Percentiles rank a stretch among this genome's conserved stretches.
phyloP scores from a whole-genome alignment of 805 yeast species.

The Spathaspora girioi region DNA sequence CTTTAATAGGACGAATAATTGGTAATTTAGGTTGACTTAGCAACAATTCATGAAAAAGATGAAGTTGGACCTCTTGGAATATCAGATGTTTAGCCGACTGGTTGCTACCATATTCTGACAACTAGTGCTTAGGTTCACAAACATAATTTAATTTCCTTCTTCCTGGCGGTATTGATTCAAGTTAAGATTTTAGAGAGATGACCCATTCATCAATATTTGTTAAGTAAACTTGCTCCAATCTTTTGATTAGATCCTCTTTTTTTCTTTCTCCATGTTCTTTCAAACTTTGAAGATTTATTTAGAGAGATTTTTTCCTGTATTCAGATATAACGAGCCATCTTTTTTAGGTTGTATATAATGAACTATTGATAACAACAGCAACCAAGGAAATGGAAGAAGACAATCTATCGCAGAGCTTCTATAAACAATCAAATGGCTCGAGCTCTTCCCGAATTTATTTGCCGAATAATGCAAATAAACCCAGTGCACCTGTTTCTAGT shows the following conservation, averaged over 20 bases:
- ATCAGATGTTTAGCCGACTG: too few relatives aligned
- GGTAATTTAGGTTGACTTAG: conserved; percentile 26
- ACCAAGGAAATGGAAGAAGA: neutral
- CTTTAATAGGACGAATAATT: conserved; percentile 34
- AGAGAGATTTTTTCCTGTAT: neutral
- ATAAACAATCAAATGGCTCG: conserved; percentile 4
- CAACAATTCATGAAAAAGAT: conserved; percentile 35
- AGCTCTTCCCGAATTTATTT: conserved; percentile 2
- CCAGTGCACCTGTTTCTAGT: conserved; percentile 18
- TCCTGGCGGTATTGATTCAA: too few relatives aligned
- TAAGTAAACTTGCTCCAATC: too few relatives aligned
- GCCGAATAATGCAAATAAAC: neutral
- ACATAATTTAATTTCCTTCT: too few relatives aligned
- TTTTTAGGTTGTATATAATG: neutral
- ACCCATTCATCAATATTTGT: too few relatives aligned
- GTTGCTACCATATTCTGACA: too few relatives aligned
- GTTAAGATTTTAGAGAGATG: too few relatives aligned
- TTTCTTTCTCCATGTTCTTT: neutral
- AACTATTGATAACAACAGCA: neutral
- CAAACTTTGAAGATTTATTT: neutral
- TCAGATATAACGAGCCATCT: neutral
- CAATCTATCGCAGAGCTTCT: conserved; percentile 1
- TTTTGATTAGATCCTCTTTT: neutral
- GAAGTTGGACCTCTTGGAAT: too few relatives aligned
- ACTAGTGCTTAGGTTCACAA: too few relatives aligned